Base-by-base conservation (phyloP, 805 yeast species). In the Torulaspora indica region DNA sequence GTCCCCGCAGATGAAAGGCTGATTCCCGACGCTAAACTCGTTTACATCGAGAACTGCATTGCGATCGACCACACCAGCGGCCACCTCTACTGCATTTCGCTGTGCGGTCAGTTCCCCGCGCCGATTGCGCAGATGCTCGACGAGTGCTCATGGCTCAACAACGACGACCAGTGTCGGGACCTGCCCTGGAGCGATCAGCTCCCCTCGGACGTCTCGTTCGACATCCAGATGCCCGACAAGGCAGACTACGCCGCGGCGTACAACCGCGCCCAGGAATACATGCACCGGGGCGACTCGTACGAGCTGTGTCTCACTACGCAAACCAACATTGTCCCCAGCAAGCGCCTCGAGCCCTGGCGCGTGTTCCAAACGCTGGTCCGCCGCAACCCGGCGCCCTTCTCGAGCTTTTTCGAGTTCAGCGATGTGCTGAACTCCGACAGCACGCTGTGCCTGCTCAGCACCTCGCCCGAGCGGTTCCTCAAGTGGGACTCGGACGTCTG, bases 381-480 rank as follows among this genome's bases (percentile, higher is more conserved):
- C 10, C 75, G 74, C 44, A 93, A 95, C 58, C 98, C 98, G 3
- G 86, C 98, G 0, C 98, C 99, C 1, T 91, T 85, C 61, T 81
- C 96, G 2, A 81, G 93, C 43, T 93, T 69, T 59, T 71, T 93
- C 71, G 73, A 79, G 39, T 85, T 91, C 55, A 46, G 54, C 35
- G 68, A 63, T 45, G 38, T 60, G 8, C 14, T 54, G 3, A 48
- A 42, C 25, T 84, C 81, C 48, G 75, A 76, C 22, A 53, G 63
- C 23, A 45, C 65, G 4, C 39, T 64, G 6, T 70, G 73, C 9
- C 67, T 93, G 25, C 71, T 91, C 2, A 87, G 96, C 2, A 83
- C 96, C 0, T 91, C 98, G 0, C 99, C 99, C 0, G 99, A 93
- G 63, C 71, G 98, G 51, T 95, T 93, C 57, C 60, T 95, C 40